Percentiles rank a stretch among this genome's conserved stretches.
Evolutionary conservation across 345 rosid genomes (phyloP).

Genomic region (Crucihimalaya himalaica): DNA sequence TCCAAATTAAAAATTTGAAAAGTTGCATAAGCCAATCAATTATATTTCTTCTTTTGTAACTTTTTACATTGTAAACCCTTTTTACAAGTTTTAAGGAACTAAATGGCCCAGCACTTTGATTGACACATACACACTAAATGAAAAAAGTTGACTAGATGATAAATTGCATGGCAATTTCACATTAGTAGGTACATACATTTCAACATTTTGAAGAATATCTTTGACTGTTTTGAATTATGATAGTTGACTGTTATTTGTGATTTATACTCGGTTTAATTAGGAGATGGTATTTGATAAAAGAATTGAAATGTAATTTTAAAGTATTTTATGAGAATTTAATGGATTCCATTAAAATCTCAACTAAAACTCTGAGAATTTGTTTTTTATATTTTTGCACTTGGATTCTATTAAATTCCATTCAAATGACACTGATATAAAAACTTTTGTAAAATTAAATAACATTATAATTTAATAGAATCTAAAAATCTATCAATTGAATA

Average conservation of each 20-base stretch:
- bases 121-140: neutral
- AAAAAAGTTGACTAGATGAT: neutral
- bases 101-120: neutral
- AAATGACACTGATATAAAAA: too few relatives aligned
- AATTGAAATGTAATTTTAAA: too few relatives aligned
- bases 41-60: neutral
- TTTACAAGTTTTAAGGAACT: slow-evolving; percentile 14
- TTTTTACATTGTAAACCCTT: neutral
- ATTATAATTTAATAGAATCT: too few relatives aligned
- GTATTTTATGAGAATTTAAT: too few relatives aligned
- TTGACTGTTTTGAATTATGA: neutral
- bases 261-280: neutral
- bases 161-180: neutral
- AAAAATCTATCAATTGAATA: too few relatives aligned
- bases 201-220: neutral
- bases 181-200: neutral
- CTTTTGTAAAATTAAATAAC: too few relatives aligned
- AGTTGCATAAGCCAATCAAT: neutral
- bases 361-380: too few relatives aligned
- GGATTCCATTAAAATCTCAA: too few relatives aligned
- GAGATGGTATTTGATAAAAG: too few relatives aligned
- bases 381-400: too few relatives aligned
- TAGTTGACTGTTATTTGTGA: neutral
- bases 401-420: too few relatives aligned
- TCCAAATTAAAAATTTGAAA: neutral